phyloP scores from a whole-genome alignment of 2,329 filamentous ascomycete genomes.

The Diatrype stigma region DNA sequence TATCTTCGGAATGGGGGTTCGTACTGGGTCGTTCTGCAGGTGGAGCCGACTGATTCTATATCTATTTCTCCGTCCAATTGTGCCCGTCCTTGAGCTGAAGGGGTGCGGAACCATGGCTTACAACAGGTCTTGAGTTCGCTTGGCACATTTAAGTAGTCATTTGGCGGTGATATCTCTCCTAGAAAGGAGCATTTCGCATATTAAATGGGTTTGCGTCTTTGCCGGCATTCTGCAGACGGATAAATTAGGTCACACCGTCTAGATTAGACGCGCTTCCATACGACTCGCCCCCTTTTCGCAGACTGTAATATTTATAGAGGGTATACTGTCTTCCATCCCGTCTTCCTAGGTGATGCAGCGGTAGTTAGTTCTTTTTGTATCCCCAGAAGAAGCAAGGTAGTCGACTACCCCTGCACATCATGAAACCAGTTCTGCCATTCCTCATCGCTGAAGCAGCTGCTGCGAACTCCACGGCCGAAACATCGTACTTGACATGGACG shows the following conservation, averaged over 20 bases:
- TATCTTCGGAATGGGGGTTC: no score
- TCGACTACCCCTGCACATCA: not conserved
- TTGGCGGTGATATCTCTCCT: not conserved
- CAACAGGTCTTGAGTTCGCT: not conserved
- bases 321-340: not conserved
- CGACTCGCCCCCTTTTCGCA: not conserved
- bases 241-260: not conserved
- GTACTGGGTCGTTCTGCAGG: no score
- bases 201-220: not conserved
- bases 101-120: not conserved
- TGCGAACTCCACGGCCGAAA: not conserved
- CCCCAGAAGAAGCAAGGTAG: no score
- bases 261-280: not conserved
- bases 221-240: not conserved
- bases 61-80: not conserved
- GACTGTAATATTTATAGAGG: not conserved
- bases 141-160: not conserved
- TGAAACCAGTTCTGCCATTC: not conserved
- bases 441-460: not conserved
- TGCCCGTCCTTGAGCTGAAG: not conserved
- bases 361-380: no score
- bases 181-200: not conserved
- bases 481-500: conserved; percentile 30
- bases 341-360: not conserved
- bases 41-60: not conserved